Base-by-base conservation (phyloP, 139 green algal species). In the Closterium sp. region DNA sequence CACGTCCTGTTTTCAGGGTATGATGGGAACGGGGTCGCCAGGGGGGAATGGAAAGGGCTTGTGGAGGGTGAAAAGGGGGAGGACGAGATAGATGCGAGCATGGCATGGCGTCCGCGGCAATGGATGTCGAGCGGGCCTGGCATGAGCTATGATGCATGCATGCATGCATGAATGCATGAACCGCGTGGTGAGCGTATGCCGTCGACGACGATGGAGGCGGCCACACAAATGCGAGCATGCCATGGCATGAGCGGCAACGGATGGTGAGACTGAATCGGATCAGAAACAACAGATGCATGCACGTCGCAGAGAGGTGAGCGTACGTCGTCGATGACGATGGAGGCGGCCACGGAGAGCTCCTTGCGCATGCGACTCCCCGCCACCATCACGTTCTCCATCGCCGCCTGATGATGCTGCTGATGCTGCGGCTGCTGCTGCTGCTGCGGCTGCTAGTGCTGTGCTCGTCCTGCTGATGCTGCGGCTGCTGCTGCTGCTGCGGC, bases 301-400 rank as follows among this genome's bases (percentile, higher is more conserved):
- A 29, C 2, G n/a, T n/a, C n/a, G n/a, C n/a, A n/a, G 24, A 84
- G 2, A 84, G 32, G 22, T 28, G n/a, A 29, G 19, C 87, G 38
- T 38, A 90, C 88, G 21, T 91, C 88, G 38, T 91, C 31, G 29
- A 91, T 91, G 62, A 91, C 88, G 31, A 91, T 91, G 88, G 88
- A 91, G 0, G 88, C 27, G 29, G 88, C 11, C 88, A 91, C 88
- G 29, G 31, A 91, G 11, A 91, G 88, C 88, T 91, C 31, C 21
- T 42, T 29, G 11, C 21, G 27, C 9, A 19, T 31, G 9, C 24
- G 88, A 27, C 88, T 91, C 10, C 88, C 88, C 29, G 31, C 28
- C 62, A 91, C 88, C 88, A 91, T 91, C 50, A 91, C 9, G 70
- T 91, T 91, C 88, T 91, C 88, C 62, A 91, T 87, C 84, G 84